phyloP scores from a whole-genome alignment of 805 yeast genomes.

The Maudiozyma turicensis region DNA sequence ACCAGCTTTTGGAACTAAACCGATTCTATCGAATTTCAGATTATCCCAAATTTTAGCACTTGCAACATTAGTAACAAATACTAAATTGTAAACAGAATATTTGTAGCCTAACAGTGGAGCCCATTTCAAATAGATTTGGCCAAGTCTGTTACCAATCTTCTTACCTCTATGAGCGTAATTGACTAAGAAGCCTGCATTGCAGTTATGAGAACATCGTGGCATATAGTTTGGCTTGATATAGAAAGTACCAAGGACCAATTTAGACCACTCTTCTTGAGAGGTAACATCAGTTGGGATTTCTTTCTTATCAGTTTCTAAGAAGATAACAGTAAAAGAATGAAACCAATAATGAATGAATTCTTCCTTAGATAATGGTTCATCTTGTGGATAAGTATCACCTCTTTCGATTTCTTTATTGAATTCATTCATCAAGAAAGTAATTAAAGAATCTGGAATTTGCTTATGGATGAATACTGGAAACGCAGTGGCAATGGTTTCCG shows the following conservation, averaged over 20 bases:
- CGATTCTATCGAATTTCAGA: conserved; percentile 73
- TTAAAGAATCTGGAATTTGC: conserved; percentile 42
- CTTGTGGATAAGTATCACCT: conserved; percentile 70
- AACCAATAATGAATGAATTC: conserved; percentile 63
- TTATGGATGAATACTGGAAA: conserved; percentile 44
- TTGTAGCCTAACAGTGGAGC: conserved; percentile 74
- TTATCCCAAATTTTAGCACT: conserved; percentile 74
- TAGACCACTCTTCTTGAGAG: conserved; percentile 35
- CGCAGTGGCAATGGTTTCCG: conserved; percentile 43
- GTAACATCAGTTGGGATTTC: conserved; percentile 5
- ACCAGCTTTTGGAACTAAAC: conserved; percentile 66
- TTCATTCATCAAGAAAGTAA: conserved; percentile 38
- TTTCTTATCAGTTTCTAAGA: conserved; percentile 38
- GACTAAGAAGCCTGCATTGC: conserved; percentile 83
- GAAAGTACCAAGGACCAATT: conserved; percentile 56
- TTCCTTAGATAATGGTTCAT: conserved; percentile 32
- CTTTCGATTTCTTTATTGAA: conserved; percentile 58
- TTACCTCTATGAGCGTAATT: conserved; percentile 48
- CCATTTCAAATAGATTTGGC: conserved; percentile 52
- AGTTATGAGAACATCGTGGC: conserved; percentile 77
- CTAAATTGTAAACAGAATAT: conserved; percentile 81
- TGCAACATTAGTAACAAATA: conserved; percentile 70
- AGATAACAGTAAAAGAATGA: conserved; percentile 51
- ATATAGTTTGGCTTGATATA: conserved; percentile 79
- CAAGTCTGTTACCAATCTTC: conserved; percentile 64